These are phyloP conservation scores for Ogataea hybrid DNA, from an alignment of 1,139 yeast genomes.

Conservation along the genomic window DNA sequence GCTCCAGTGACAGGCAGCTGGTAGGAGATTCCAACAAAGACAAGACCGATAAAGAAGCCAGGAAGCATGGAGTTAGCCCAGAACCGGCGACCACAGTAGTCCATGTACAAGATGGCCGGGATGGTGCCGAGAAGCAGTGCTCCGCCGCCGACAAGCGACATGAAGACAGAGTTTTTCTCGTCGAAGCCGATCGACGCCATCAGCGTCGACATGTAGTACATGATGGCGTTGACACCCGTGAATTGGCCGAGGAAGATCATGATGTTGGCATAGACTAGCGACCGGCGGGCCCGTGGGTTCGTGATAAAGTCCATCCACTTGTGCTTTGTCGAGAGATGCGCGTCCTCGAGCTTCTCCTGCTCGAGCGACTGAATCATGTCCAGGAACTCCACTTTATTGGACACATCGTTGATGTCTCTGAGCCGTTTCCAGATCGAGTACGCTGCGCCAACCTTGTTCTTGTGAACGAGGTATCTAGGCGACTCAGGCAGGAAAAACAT, in stretches of 20 bases:
- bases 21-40: conserved; percentile 56
- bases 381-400: conserved; percentile 48
- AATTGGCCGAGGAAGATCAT: conserved; percentile 59
- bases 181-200: conserved; percentile 47
- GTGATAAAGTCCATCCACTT: conserved; percentile 47
- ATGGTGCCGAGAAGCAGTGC: conserved; percentile 56
- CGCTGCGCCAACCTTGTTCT: conserved; percentile 43
- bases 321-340: conserved; percentile 32
- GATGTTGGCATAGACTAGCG: conserved; percentile 50
- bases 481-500: conserved; percentile 54
- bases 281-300: conserved; percentile 56
- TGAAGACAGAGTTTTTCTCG: conserved; percentile 45
- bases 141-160: conserved; percentile 65
- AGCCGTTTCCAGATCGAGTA: conserved; percentile 55
- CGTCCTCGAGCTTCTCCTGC: conserved; percentile 35
- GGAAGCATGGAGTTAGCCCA: conserved; percentile 45
- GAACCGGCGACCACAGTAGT: conserved; percentile 51
- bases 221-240: conserved; percentile 55
- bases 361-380: conserved; percentile 40
- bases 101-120: conserved; percentile 62
- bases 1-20: conserved; percentile 38
- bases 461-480: conserved; percentile 49
- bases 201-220: conserved; percentile 55
- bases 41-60: conserved; percentile 55
- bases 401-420: conserved; percentile 41